Base-by-base conservation (phyloP, 2,329 filamentous ascomycete genomes). In the Microdochium paspali region DNA sequence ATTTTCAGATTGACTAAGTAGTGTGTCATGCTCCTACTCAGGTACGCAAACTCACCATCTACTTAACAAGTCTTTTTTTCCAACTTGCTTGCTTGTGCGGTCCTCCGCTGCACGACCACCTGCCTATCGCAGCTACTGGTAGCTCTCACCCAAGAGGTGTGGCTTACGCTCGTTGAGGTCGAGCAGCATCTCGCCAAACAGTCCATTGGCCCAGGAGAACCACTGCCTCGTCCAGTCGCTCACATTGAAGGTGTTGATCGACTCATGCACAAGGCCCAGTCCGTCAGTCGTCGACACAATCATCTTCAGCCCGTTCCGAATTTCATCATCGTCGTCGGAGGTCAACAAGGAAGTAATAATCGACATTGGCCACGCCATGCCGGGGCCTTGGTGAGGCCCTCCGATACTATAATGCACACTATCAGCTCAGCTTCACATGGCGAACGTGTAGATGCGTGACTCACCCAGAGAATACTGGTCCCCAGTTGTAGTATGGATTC, bases 201-300 rank as follows among this genome's bases (percentile, higher is more conserved):
- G 78, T 0, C 85, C 87, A 60, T 93, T 93, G n/a, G 87, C 87
- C 88, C 88, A 93, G 2, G 87, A 85, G 60, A 94, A 93, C 70
- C 71, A 73, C 45, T 67, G 66, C 42, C 70, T 57, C 3, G 70
- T 72, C 67, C 68, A 73, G 20, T 59, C 51, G 4, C 51, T 58
- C 21, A 74, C 68, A 49, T 77, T 69, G 44, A 82, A 77, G 13
- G 87, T 84, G 59, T 87, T 77, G 47, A 91, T 74, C 49, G 83
- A 87, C 68, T 95, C 90, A 56, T 95, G 88, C 1, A 95, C 79
- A 53, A 95, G 64, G 0, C 89, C 90, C 9, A 87, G 70, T n/a
- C 74, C 72, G 54, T 81, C 84, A 2, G 84, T 88, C 50, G 82
- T 80, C 54, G 82, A 79, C 50, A 95, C 78, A 12, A 83, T 67